Base-by-base conservation (phyloP, 768 basidiomycete genomes). In the Boletus fagicola region DNA sequence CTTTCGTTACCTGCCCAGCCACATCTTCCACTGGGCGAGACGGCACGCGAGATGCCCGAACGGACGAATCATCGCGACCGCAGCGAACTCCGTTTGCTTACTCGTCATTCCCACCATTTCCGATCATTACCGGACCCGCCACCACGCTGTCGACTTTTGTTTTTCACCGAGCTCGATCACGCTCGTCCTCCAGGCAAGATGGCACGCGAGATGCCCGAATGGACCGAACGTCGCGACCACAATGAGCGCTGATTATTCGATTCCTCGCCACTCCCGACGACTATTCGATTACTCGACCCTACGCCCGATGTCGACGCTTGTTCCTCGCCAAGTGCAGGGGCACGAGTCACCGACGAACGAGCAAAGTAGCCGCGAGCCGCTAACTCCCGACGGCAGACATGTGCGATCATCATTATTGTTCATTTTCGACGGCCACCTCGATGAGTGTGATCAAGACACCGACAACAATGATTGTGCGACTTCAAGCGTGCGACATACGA, bases 161-260 rank as follows among this genome's bases (percentile, higher is more conserved):
- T 38, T 15, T 26, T 33, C 44, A 18, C 4, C 20, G 49, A 54
- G 33, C 18, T 26, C 40, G 51, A 55, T n/a, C 22, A 54, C 6
- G 24, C 28, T 30, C 52, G 18, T 43, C 15, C 10, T 28, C 13
- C 0, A 26, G 31, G 52, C 31, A 30, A 55, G 22, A 54, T 6
- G 38, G 45, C 56, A 56, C 54, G 54, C 56, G 56, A 54, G 52
- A 26, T 54, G 51, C 51, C 28, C 28, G 28, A 38, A 39, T 7
- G 22, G 5, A 48, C 16, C 24, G 10, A 45, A 7, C 10, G 5
- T 30, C 22, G 3, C 35, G 44, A 46, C 20, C 8, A 5, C 42
- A 26, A 0, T 22, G 30, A 26, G 10, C n/a, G 7, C 6, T 1
- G 22, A 7, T 26, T 3, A 10, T 13, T 18, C 12, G 3, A 16